Conservation (phyloP, 352 stramenopile species). For the Phytophthora hybrid region DNA sequence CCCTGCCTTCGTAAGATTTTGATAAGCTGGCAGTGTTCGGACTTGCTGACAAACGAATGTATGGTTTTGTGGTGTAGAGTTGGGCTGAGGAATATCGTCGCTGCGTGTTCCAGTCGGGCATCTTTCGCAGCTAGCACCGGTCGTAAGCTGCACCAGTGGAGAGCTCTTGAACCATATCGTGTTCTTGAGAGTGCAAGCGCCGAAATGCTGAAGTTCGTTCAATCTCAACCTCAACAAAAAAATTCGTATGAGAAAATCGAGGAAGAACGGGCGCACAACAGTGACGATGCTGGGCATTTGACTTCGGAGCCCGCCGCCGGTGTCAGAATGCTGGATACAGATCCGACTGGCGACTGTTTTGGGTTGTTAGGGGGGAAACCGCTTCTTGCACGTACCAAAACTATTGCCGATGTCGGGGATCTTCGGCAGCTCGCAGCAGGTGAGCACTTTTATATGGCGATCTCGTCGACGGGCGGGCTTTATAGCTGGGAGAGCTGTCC, state of each 20-base stretch:
- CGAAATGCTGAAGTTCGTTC: background rate
- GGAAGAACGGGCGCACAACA: background rate
- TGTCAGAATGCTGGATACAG: constrained; percentile 28
- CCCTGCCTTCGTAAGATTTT: background rate
- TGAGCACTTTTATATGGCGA: constrained; percentile 44
- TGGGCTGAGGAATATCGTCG: constrained; percentile 47
- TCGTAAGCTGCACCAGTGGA: constrained; percentile 53
- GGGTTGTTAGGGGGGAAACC: constrained; percentile 52
- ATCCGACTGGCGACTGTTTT: constrained; percentile 61
- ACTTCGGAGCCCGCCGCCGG: background rate
- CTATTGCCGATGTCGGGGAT: constrained; percentile 47
- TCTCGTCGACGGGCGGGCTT: constrained; percentile 42
- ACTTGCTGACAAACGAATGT: background rate
- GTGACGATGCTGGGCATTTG: background rate
- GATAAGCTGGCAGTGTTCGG: background rate
- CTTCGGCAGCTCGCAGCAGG: constrained; percentile 51
- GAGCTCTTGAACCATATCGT: constrained; percentile 26
- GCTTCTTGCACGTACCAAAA: constrained; percentile 55
- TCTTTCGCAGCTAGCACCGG: constrained; percentile 47
- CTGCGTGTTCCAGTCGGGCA: constrained; percentile 20
- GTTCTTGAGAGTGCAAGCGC: constrained; percentile 6
- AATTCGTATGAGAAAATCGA: background rate
- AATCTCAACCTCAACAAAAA: background rate
- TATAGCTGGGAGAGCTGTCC: constrained; percentile 47
- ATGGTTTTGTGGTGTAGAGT: constrained; percentile 35